Evolutionary conservation across 495 filamentous ascomycete genomes (phyloP).

Genomic region (Amniculicola lignicola): DNA sequence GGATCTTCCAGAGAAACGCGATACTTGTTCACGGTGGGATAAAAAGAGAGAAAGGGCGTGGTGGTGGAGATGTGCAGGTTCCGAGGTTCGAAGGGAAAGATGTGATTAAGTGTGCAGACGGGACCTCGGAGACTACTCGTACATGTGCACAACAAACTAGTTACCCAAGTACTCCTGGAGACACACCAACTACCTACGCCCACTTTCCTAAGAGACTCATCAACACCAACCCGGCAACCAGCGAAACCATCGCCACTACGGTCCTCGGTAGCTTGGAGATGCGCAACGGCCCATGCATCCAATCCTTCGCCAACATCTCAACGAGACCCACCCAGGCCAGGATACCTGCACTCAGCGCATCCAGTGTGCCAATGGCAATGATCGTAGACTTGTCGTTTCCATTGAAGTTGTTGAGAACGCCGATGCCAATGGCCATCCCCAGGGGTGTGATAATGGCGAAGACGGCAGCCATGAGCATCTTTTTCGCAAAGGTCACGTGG

Average conservation of each 20-base stretch:
- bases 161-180: no score
- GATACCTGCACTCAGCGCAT: constrained; percentile 58
- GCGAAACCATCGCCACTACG: constrained; percentile 4
- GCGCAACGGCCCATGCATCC: constrained; percentile 47
- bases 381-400: constrained; percentile 54
- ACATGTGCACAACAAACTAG: no score
- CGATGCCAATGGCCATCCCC: constrained; percentile 61
- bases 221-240: constrained; percentile 15
- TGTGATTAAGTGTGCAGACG: no score
- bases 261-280: constrained; percentile 29
- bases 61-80: no score
- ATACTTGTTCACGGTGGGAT: no score
- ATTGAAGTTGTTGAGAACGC: constrained; percentile 53
- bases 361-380: constrained; percentile 56
- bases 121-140: no score
- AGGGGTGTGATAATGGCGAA: constrained; percentile 58
- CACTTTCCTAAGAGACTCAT: constrained; percentile 41
- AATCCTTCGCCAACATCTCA: constrained; percentile 59
- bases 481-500: constrained; percentile 35
- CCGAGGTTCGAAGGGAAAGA: no score
- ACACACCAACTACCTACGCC: constrained; percentile 39
- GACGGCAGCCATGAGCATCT: constrained; percentile 47
- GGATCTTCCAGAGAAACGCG: no score
- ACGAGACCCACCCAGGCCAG: constrained; percentile 58
- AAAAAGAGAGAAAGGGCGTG: no score